phyloP scores from a whole-genome alignment of 2,329 filamentous ascomycete species.

The Alternaria alternata region DNA sequence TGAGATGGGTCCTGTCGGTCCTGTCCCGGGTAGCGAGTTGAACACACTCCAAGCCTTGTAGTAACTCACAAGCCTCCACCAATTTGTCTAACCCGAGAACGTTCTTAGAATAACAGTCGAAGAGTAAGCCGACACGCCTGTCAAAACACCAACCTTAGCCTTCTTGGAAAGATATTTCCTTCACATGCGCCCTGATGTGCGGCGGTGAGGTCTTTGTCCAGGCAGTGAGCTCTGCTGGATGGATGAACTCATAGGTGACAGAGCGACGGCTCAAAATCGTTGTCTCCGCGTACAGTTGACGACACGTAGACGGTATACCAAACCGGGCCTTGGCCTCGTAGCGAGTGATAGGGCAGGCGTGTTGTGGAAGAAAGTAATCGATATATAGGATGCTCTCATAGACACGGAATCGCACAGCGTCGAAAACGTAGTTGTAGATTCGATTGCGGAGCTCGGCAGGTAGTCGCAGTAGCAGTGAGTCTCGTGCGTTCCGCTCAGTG shows the following conservation, averaged over 20 bases:
- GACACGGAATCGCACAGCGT: neutral
- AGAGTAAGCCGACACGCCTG: too few species aligned
- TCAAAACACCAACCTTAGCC: neutral
- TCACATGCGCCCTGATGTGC: neutral
- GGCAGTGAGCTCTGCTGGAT: neutral
- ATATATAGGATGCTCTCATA: too few species aligned
- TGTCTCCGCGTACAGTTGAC: neutral
- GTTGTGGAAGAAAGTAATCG: neutral
- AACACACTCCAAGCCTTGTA: neutral
- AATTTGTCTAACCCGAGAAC: neutral
- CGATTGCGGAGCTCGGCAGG: constrained; percentile 19
- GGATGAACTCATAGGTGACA: neutral
- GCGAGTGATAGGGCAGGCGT: neutral
- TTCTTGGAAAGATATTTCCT: neutral
- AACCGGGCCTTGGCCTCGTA: neutral
- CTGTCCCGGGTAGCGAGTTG: too few species aligned
- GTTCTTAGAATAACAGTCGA: too few species aligned
- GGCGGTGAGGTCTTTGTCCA: neutral
- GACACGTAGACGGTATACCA: neutral
- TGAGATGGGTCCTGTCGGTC: too few species aligned
- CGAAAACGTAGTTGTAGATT: constrained; percentile 11
- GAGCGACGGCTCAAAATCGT: neutral
- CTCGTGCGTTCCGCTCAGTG: constrained; percentile 6
- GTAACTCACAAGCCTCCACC: neutral
- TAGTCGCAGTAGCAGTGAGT: constrained; percentile 22